Evolutionary conservation across 2,329 filamentous ascomycete genomes (phyloP), one percentile per base, ranked within the genome.

Genomic region (Colletotrichum ledebouriae): DNA sequence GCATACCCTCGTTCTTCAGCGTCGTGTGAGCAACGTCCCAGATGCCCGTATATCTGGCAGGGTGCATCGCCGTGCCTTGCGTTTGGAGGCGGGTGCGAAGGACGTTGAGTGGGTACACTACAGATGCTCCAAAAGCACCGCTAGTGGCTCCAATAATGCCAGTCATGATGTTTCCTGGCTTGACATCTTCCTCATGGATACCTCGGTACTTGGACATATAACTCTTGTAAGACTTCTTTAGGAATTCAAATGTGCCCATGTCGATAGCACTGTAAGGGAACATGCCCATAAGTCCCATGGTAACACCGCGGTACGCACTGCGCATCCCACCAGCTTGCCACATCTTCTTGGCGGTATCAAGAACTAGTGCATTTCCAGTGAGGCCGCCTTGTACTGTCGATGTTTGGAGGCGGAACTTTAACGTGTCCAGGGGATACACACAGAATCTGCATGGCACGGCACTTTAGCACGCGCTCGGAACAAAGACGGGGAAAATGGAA

Each of bases 241-340:
- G 86, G 69, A 96, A 89, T 80, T 99, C 96, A 76, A 98, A 99
- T 0, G 94, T 97, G 72, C 93, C 94, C 75, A 99, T 91, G 77
- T 99, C 96, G 76, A 99, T 97, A 57, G 96, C 96, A 47, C 94
- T 95, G 78, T 98, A 99, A 0, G 96, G 96, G 75, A 99, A 99
- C 90, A 98, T 98, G 77, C 96, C 96, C 58, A 98, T 82, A 4
- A 99, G 86, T 15, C 96, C 96, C 88, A 98, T 96, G 0, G 94
- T 94, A 39, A 99, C 86, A 46, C 96, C 96, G 61, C 95, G 93
- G 79, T 98, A 99, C 71, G 94, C 95, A 6, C 92, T 86, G 37
- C 87, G 84, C 33, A 94, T 73, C 22, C 93, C 93, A 67, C 93
- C 92, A 67, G 90, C 87, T 46, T 85, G 86, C 84, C 90, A 94